Evolutionary conservation across 2,329 filamentous ascomycete species (phyloP).

Genomic region (Thermothelomyces thermophilus): DNA sequence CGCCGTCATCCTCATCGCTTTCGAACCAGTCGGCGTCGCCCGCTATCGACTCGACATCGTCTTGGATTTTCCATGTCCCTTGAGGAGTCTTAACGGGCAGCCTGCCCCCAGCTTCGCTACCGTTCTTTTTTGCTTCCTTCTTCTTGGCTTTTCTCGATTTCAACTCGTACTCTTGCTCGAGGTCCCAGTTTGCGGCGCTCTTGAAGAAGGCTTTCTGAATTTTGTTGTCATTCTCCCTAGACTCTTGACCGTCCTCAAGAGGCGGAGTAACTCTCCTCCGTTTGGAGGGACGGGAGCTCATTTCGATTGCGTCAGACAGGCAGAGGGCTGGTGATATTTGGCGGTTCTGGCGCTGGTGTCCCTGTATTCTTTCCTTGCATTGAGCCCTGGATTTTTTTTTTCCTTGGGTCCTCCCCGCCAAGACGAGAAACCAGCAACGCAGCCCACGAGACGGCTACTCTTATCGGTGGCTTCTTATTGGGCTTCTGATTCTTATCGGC

Average conservation of each 20-base stretch:
- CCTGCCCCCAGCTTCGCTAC: conserved; percentile 31
- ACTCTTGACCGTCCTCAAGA: conserved; percentile 38
- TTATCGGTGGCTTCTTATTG: conserved; percentile 18
- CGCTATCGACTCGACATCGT: conserved; percentile 52
- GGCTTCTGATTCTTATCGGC: conserved; percentile 14
- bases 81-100: conserved; percentile 83
- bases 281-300: conserved; percentile 47
- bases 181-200: conserved; percentile 75
- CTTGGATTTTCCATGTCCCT: conserved; percentile 54
- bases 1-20: conserved; percentile 49
- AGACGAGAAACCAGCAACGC: conserved; percentile 13
- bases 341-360: background rate
- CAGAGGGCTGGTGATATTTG: background rate
- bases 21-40: conserved; percentile 60
- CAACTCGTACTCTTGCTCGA: conserved; percentile 86
- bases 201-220: conserved; percentile 62
- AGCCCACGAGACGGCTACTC: background rate
- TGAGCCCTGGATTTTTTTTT: conserved; percentile 9
- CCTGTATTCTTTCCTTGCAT: background rate
- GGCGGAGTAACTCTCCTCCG: conserved; percentile 53
- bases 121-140: conserved; percentile 51
- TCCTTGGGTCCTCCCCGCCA: conserved; percentile 14
- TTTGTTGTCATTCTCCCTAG: conserved; percentile 30
- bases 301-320: conserved; percentile 24
- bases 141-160: conserved; percentile 69